Evolutionary conservation across 352 stramenopile species (phyloP).

Genomic region (Globisporangium viniferum): DNA sequence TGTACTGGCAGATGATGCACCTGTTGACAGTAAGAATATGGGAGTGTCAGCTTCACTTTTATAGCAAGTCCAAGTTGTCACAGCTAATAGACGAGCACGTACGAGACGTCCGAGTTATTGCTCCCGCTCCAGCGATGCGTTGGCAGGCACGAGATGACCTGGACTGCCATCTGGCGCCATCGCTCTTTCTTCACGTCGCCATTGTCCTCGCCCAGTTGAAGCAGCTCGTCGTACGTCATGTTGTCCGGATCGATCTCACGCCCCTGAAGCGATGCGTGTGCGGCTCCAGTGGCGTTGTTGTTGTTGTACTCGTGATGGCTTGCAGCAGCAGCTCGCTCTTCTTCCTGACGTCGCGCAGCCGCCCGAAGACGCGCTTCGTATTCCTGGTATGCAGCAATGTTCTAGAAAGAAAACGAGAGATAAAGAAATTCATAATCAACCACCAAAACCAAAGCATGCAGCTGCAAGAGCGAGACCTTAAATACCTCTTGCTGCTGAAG

Average conservation of each 20-base stretch:
- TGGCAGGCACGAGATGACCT: conserved; percentile 62
- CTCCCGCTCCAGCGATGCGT: conserved; percentile 50
- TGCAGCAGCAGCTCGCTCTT: conserved; percentile 3
- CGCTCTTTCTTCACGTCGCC: conserved; percentile 77
- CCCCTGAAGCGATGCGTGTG: neutral
- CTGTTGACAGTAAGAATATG: conserved; percentile 18
- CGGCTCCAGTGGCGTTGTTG: neutral
- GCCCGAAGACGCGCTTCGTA: conserved; percentile 42
- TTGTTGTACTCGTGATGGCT: conserved; percentile 12
- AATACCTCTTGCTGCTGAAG: conserved; percentile 70
- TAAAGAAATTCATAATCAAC: neutral
- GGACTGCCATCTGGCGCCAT: conserved; percentile 56
- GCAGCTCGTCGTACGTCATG: conserved; percentile 80
- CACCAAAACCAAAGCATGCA: neutral
- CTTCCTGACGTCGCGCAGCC: conserved; percentile 14
- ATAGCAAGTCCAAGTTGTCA: neutral
- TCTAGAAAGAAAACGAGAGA: conserved; percentile 24
- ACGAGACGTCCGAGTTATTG: conserved; percentile 49
- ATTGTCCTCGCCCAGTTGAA: conserved; percentile 64
- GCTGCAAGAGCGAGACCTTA: neutral
- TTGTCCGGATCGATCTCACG: conserved; percentile 65
- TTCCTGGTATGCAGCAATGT: conserved; percentile 67
- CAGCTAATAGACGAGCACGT: conserved; percentile 23
- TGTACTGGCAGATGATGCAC: conserved; percentile 75
- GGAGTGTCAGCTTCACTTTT: conserved; percentile 3